Evolutionary conservation across 768 basidiomycete genomes (phyloP), one percentile per base, ranked within the genome.

Genomic region (Auricularia sp.): DNA sequence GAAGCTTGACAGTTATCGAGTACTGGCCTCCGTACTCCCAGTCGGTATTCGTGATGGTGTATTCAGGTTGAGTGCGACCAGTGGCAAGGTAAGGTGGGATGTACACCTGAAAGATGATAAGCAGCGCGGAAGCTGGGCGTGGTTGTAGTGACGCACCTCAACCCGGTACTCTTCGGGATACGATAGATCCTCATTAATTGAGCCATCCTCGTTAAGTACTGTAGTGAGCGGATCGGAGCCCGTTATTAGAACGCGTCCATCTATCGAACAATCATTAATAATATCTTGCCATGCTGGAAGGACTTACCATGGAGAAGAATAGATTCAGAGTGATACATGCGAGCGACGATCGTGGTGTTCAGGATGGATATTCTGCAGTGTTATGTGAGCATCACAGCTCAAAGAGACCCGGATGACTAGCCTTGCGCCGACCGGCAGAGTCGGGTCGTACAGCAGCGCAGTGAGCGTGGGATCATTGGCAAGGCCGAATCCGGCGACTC

Each of bases 361-460:
- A 70, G 66, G 39, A 68, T 66, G 6, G 76, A 6, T 87, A 88
- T 68, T 88, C 90, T 85, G 44, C 84, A 80, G 10, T 51, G 8
- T 18, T 18, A 29, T 8, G 14, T 51, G 18, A 21, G 14, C 47
- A 44, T 51, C 14, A 51, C 6, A 6, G 47, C 11, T 51, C 14
- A 2, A 51, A 51, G 6, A 51, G 21, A 10, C 21, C 16, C 11
- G 18, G 11, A 18, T 18, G 47, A 51, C 39, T 14, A 14, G 18
- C 47, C 47, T 16, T 1, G 47, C 11, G 5, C 80, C 77, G 56
- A 84, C 68, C 3, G 90, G 80, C 63, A 80, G 73, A 0, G 81
- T 71, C 0, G 90, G 90, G 70, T 90, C 86, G 67, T 91, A 91
- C 4, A 91, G 78, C 21, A 90, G 66, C 0, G 88, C 89, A 2